A percentile compares a stretch with the other conserved stretches of the same genome.
These are phyloP conservation scores for Magnaporthales sp. DNA, from an alignment of 2,329 filamentous ascomycete genomes.

Conservation along the genomic window DNA sequence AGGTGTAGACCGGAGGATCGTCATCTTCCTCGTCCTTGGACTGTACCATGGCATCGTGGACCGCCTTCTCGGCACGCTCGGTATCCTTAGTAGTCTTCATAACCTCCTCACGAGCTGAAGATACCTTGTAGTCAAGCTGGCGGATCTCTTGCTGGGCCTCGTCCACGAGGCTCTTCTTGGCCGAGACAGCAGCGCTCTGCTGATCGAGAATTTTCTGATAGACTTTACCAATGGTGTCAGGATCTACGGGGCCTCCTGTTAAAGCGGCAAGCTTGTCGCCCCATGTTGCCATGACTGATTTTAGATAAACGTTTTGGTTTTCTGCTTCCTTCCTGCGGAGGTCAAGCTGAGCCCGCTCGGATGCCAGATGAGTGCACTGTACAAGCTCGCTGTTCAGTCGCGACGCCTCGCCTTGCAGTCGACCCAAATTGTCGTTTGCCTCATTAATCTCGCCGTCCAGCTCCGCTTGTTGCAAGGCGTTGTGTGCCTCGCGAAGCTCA, in stretches of 20 bases:
- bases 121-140: slow-evolving; percentile 66
- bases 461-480: slow-evolving; percentile 52
- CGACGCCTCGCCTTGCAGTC: slow-evolving; percentile 63
- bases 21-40: slow-evolving; percentile 16
- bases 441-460: slow-evolving; percentile 65
- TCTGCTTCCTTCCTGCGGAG: slow-evolving; percentile 72
- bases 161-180: slow-evolving; percentile 64
- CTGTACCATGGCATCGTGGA: slow-evolving; percentile 35
- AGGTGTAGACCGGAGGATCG: slow-evolving; percentile 38
- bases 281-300: slow-evolving; percentile 71
- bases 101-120: slow-evolving; percentile 53
- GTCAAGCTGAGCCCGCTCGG: slow-evolving; percentile 76
- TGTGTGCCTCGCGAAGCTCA: slow-evolving; percentile 51
- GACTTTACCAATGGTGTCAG: slow-evolving; percentile 58
- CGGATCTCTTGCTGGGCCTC: slow-evolving; percentile 63
- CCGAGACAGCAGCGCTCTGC: slow-evolving; percentile 48
- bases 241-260: slow-evolving; percentile 59
- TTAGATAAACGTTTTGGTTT: slow-evolving; percentile 63
- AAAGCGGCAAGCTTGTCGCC: slow-evolving; percentile 57
- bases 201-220: slow-evolving; percentile 57
- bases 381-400: slow-evolving; percentile 72
- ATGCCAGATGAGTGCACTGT: slow-evolving; percentile 71
- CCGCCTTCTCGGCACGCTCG: slow-evolving; percentile 48
- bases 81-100: slow-evolving; percentile 56
- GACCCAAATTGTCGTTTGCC: slow-evolving; percentile 55